Evolutionary conservation across 768 basidiomycete genomes (phyloP), one percentile per base, ranked within the genome.

Genomic region (Albatrellus ellisii): DNA sequence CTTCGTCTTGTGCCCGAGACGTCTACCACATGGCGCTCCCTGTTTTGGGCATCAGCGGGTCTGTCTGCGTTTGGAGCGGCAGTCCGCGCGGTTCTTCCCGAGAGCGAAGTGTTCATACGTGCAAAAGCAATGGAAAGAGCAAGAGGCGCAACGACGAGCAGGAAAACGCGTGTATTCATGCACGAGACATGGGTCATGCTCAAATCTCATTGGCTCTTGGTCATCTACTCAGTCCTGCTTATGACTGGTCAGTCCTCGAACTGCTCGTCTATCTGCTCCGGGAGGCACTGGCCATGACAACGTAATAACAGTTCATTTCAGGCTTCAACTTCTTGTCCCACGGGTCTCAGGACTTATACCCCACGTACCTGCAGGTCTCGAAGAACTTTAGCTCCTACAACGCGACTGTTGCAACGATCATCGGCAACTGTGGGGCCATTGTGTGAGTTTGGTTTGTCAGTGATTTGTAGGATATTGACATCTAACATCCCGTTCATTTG

Each of bases 31-130:
- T 94, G 91, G 91, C 67, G 89, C 29, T 60, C 70, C 4, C 62
- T 95, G 14, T 94, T 92, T 68, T 95, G 82, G 77, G 71, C 77
- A 29, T 82, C 74, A 1, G 59, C 81, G 3, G 80, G 79, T 10
- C 67, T 90, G 43, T 77, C 75, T 0, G 56, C 73, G 4, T 75
- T 82, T 39, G 78, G 86, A 1, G 90, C 86, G 0, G 41, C 64
- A 4, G 45, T 91, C 42, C 70, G 89, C 18, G 62, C 70, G 0
- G 15, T 70, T 26, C 58, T 94, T 0, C 92, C 92, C 0, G 92
- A 97, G 61, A 84, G 79, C 26, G 67, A 72, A 44, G 64, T 73
- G 44, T 94, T 89, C 66, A 49, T 84, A 32, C 65, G 71, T 27
- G 83, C 82, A 6, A 73, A 72, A 56, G 72, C 62, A 26, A 65